Evolutionary conservation across 192 early-diverging fungal genomes (phyloP), one percentile per base, ranked within the genome.

Genomic region (Obelidium mucronatum): DNA sequence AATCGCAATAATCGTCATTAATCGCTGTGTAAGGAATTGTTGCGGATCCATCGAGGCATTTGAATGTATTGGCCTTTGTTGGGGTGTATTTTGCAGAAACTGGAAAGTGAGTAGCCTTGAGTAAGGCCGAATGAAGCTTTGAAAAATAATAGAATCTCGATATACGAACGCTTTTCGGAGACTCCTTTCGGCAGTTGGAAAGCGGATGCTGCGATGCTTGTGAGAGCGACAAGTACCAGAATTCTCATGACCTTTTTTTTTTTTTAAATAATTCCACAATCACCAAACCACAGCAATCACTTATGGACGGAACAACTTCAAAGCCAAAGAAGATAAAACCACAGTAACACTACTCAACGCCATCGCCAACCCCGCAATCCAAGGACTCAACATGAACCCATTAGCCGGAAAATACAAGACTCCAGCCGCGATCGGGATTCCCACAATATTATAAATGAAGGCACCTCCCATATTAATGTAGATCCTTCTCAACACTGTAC

Each of bases 1-100:
- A 97, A 81, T 97, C 95, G 83, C 96, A 97, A 73, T 94, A 97
- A 80, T 97, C 36, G 22, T 58, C 95, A 60, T 97, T 97, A 33
- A 97, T 88, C 1, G 88, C 84, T 0, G 79, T 76, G 66, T 86
- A 91, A 1, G 90, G 86, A 30, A 97, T 91, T 13, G 54, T 79
- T 26, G 80, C 80, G 4, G 87, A 87, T 13, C 90, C 90, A 73
- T 95, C 94, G n/a, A 94, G 78, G 64, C 95, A 97, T 0, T 15
- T 68, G 61, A 78, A 81, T 22, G 65, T 58, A 34, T n/a, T 31
- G 51, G 19, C 53, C 1, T 8, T 35, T 6, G 34, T 13, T 44
- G 69, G 69, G 22, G 11, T 35, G 56, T 72, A 72, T 8, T 44
- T 19, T n/a, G 40, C 1, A 33, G 67, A 0, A 35, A 52, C 67